Base-by-base conservation (phyloP, 1,284 basidiomycete genomes). In the Baeospora myosura region DNA sequence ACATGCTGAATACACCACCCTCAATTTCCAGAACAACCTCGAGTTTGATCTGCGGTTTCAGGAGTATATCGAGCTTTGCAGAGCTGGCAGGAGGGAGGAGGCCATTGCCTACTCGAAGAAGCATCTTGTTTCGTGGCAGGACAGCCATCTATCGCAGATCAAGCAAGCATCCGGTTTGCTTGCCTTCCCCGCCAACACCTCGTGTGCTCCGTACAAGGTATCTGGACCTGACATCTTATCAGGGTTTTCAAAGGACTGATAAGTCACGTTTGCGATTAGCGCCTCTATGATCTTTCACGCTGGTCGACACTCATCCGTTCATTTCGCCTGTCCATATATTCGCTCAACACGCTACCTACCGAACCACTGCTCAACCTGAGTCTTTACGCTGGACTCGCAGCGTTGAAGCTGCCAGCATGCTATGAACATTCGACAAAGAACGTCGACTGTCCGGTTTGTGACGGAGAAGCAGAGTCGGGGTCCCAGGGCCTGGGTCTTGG, bases 11-110 rank as follows among this genome's bases (percentile, higher is more conserved):
- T 23, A 41, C 41, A 42, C 44, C 26, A 6, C n/a, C n/a, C 22
- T 6, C 6, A 11, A 25, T 16, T 39, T 23, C 6, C 63, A 95
- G 89, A 93, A 87, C 63, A 85, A 91, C 11, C 76, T 99, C 33
- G 96, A 99, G 66, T 97, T 98, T 60, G 88, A 94, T 46, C 76
- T 99, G 22, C 79, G 96, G 16, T 69, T 97, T 34, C 96, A 99
- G 64, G 93, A 98, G 63, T 98, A 88, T 59, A 91, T 98, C 53
- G 96, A 98, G 62, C 72, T 98, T 5, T 79, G 82, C 26, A 72
- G 93, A 31, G 66, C 71, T 11, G 63, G 76, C n/a, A 81, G 81
- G 55, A 72, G 69, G 4, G 54, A 69, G 24, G 83, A 88, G 38
- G 96, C 96, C 1, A 93, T 98, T 48, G 69, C 74, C 0, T 97